Conservation (phyloP, 345 rosid genomes). For the Mallotus nudiflorus region DNA sequence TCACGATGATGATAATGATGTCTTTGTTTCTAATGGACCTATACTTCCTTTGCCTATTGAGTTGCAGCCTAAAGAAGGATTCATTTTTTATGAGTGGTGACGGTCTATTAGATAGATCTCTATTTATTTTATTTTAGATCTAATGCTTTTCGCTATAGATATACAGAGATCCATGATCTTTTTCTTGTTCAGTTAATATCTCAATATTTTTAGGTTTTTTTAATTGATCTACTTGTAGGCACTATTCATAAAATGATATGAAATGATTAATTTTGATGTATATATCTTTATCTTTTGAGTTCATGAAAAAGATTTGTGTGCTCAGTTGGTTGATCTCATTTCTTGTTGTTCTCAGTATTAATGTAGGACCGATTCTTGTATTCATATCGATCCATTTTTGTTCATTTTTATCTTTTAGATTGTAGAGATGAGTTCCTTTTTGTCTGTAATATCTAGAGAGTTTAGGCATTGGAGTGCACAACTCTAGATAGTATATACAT, state of each 20-base stretch:
- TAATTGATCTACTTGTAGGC: background rate
- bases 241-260: background rate
- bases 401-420: no score
- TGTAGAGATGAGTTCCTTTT: no score
- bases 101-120: conserved; percentile 69
- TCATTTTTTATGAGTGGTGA: conserved; percentile 73
- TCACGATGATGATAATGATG: conserved; percentile 15
- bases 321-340: background rate
- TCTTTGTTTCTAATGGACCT: conserved; percentile 61
- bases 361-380: background rate
- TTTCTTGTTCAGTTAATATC: background rate
- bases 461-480: no score
- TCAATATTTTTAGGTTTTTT: background rate
- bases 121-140: conserved; percentile 33
- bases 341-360: no score
- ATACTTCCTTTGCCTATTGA: conserved; percentile 69
- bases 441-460: no score
- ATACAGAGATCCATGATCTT: background rate
- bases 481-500: no score
- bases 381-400: no score
- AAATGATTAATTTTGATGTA: background rate
- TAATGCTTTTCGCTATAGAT: conserved; percentile 4
- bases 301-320: background rate
- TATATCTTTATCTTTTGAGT: background rate
- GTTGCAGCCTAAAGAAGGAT: conserved; percentile 65